Evolutionary conservation across 139 green algal species (phyloP).

Genomic region (Chlorella sp.): DNA sequence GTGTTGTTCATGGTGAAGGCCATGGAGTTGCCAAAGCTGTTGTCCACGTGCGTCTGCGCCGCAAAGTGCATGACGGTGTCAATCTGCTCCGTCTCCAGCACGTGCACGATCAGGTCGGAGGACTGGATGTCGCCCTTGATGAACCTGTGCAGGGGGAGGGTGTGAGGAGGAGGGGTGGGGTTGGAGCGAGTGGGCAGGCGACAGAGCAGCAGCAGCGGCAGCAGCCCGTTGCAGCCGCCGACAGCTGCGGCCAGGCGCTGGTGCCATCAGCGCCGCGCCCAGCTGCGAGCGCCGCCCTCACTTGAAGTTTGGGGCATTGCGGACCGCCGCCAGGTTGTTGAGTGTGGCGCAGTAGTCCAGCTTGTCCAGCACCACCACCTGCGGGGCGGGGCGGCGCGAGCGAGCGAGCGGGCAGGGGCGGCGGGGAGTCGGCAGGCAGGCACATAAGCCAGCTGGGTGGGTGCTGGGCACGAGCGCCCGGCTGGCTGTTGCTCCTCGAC

Average conservation of each 20-base stretch:
- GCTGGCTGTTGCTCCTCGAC: neutral
- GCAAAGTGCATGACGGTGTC: slow-evolving; percentile 99
- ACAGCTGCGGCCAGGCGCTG: too few relatives aligned
- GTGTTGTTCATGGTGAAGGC: slow-evolving; percentile 98
- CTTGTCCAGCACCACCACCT: slow-evolving; percentile 95
- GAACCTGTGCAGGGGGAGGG: slow-evolving; percentile 55
- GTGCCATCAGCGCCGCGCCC: too few relatives aligned
- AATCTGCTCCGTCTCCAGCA: slow-evolving; percentile 88
- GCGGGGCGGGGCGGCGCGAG: neutral
- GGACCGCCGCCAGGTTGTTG: slow-evolving; percentile 78
- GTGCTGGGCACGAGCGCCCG: neutral
- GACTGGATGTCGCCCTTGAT: slow-evolving; percentile 95
- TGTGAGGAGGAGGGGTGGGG: neutral
- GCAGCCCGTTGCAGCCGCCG: too few relatives aligned
- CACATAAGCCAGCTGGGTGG: too few relatives aligned
- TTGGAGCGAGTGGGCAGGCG: neutral
- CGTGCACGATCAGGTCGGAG: slow-evolving; percentile 86
- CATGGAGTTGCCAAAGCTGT: slow-evolving; percentile 97
- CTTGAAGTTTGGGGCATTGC: slow-evolving; percentile 86
- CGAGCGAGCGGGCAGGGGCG: neutral
- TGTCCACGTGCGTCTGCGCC: slow-evolving; percentile 98
- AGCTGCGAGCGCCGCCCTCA: neutral
- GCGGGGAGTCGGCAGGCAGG: neutral
- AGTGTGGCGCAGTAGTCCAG: slow-evolving; percentile 95
- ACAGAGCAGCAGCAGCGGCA: too few relatives aligned